Base-by-base conservation (phyloP, 192 early-diverging fungal genomes). In the Backusella parvicylindrica region DNA sequence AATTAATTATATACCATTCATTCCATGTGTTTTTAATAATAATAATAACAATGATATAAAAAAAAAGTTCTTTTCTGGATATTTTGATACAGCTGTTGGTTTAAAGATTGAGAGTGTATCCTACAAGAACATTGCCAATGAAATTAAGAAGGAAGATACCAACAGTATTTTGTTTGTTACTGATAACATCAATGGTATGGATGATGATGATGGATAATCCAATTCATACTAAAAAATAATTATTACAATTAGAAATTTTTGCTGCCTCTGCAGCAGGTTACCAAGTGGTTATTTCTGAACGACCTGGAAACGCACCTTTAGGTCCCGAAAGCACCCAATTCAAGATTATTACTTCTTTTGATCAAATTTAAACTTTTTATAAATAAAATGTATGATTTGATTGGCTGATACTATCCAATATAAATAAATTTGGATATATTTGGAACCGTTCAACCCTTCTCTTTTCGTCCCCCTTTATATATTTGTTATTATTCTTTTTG, bases 71-170 rank as follows among this genome's bases (percentile, higher is more conserved):
- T 90, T 99, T 75, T 80, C 81, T 41, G 96, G 95, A 16, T 88
- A 99, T 81, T 99, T 92, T 83, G 98, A 99, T 77, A 99, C 98
- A 8, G 80, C 83, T n/a, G 88, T 96, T 74, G 98, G 98, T 2
- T 70, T 79, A 7, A 99, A 99, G 78, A 65, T 90, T 6, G 91
- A 91, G 33, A 50, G 74, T 3, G 65, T 78, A 28, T 93, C 91
- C 67, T 99, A 99, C 73, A 69, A 64, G 8, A 81, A 82, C n/a
- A 99, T 99, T 83, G 88, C 88, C 0, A 53, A 85, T 0, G 84
- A 89, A 26, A 92, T 98, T 76, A 84, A 84, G 1, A 40, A 80
- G 21, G 73, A 75, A 11, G 75, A 92, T 0, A 72, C 73, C 3
- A 47, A 71, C 6, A 35, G 70, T 0, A 85, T 97, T 13, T 78